These are phyloP conservation scores for Apiospora saccharicola DNA, from an alignment of 2,329 filamentous ascomycete genomes.

Conservation along the genomic window DNA sequence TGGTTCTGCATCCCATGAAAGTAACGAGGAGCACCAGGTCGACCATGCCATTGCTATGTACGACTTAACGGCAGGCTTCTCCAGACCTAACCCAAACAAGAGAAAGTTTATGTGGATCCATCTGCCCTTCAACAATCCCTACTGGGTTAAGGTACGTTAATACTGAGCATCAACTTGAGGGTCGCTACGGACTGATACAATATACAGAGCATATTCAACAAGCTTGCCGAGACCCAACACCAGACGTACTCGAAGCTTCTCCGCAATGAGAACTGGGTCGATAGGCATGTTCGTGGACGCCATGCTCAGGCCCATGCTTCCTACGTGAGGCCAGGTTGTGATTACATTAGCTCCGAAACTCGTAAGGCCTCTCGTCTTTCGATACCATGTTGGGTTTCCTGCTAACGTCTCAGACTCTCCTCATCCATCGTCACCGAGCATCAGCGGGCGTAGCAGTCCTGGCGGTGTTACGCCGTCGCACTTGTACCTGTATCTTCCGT, in stretches of 20 bases:
- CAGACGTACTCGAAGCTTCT: conserved; percentile 50
- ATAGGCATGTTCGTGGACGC: conserved; percentile 55
- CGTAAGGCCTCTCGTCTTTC: conserved; percentile 33
- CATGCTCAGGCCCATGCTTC: conserved; percentile 59
- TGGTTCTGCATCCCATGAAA: too few species aligned
- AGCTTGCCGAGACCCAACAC: conserved; percentile 54
- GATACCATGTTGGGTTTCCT: not conserved
- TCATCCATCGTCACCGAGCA: conserved; percentile 39
- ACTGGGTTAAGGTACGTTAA: conserved; percentile 61
- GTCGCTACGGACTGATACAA: conserved; percentile 35
- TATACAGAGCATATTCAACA: conserved; percentile 45
- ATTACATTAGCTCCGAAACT: conserved; percentile 50
- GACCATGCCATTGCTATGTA: conserved; percentile 35
- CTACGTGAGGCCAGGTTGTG: conserved; percentile 57
- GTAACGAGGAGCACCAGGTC: conserved; percentile 7
- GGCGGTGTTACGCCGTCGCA: conserved; percentile 38
- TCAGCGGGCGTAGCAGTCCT: conserved; percentile 40
- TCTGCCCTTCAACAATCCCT: conserved; percentile 63
- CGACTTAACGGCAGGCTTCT: conserved; percentile 49
- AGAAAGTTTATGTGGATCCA: conserved; percentile 67
- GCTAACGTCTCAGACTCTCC: conserved; percentile 43
- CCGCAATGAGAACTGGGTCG: conserved; percentile 56
- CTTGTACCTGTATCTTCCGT: conserved; percentile 62
- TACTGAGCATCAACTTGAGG: conserved; percentile 29
- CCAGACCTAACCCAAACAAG: conserved; percentile 45